Percentiles rank a stretch among this genome's conserved stretches.
These are phyloP conservation scores for Aschersonia sp. DNA, from an alignment of 2,329 filamentous ascomycete genomes.

Conservation along the genomic window DNA sequence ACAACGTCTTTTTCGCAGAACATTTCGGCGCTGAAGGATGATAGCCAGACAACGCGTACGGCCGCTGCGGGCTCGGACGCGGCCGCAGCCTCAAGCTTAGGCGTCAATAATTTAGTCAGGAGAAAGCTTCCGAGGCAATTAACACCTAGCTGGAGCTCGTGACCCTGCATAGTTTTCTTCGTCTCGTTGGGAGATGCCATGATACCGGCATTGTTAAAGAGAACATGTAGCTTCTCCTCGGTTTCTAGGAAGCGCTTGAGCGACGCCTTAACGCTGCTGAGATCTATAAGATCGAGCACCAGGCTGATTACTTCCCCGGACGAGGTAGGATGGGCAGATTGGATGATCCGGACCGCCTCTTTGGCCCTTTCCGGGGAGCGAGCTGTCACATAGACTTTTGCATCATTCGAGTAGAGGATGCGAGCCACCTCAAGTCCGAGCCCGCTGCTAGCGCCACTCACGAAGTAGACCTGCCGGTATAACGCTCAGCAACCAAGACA, in stretches of 20 bases:
- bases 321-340: slow-evolving; percentile 20
- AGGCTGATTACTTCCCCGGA: slow-evolving; percentile 23
- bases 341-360: slow-evolving; percentile 19
- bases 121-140: slow-evolving; percentile 26
- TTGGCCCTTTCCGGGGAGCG: slow-evolving; percentile 25
- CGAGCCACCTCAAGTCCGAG: slow-evolving; percentile 33
- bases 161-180: slow-evolving; percentile 6
- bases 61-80: slow-evolving; percentile 10
- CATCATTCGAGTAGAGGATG: slow-evolving; percentile 35
- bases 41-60: slow-evolving; percentile 19
- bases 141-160: slow-evolving; percentile 25
- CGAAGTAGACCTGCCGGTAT: slow-evolving; percentile 26
- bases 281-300: slow-evolving; percentile 21
- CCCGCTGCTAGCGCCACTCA: slow-evolving; percentile 23
- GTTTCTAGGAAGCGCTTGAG: slow-evolving; percentile 9
- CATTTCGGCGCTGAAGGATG: slow-evolving; percentile 8
- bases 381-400: slow-evolving; percentile 34
- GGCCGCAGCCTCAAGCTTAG: slow-evolving; percentile 17
- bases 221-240: slow-evolving; percentile 17
- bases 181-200: slow-evolving; percentile 8
- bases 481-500: background rate
- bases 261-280: slow-evolving; percentile 14
- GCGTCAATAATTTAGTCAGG: slow-evolving; percentile 22
- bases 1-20: slow-evolving; percentile 3
- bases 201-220: slow-evolving; percentile 25